Evolutionary conservation across 495 filamentous ascomycete species (phyloP).

Genomic region (Bryoglossum gracile): DNA sequence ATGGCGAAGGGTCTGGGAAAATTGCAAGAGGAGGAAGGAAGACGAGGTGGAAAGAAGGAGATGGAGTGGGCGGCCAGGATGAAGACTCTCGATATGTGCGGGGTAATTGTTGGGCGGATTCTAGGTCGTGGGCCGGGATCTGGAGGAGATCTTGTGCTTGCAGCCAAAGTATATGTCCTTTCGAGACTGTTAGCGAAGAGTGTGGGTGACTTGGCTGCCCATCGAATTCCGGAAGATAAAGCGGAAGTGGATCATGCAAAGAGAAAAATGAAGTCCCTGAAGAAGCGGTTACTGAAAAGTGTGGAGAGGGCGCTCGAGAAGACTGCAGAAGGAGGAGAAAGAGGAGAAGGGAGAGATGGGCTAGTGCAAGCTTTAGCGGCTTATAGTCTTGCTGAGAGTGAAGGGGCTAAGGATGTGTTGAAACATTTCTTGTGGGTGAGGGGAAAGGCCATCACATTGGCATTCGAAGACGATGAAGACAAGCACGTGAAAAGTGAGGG

Average conservation of each 20-base stretch:
- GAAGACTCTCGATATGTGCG: constrained; percentile 36
- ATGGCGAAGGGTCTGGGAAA: constrained; percentile 56
- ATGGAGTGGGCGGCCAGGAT: constrained; percentile 28
- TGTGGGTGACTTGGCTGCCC: constrained; percentile 45
- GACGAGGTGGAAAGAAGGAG: constrained; percentile 35
- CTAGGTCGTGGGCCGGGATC: constrained; percentile 27
- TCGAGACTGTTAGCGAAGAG: constrained; percentile 63
- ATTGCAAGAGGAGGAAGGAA: constrained; percentile 44
- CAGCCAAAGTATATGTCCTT: constrained; percentile 76
- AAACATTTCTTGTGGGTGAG: constrained; percentile 74
- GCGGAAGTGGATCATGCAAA: constrained; percentile 54
- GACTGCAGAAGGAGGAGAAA: constrained; percentile 46
- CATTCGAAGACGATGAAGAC: constrained; percentile 41
- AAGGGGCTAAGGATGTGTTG: constrained; percentile 72
- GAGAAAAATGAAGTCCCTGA: constrained; percentile 52
- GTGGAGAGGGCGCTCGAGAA: constrained; percentile 68
- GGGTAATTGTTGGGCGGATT: constrained; percentile 30
- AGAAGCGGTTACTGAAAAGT: constrained; percentile 52
- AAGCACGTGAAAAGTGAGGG: constrained; percentile 25
- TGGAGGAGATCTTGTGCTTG: constrained; percentile 50
- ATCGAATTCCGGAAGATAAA: constrained; percentile 21
- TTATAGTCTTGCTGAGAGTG: constrained; percentile 75
- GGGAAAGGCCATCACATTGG: constrained; percentile 52
- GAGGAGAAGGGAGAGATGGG: constrained; percentile 30
- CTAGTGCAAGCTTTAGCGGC: constrained; percentile 70